phyloP scores from a whole-genome alignment of 495 filamentous ascomycete species.

The Penicillium ucsense region DNA sequence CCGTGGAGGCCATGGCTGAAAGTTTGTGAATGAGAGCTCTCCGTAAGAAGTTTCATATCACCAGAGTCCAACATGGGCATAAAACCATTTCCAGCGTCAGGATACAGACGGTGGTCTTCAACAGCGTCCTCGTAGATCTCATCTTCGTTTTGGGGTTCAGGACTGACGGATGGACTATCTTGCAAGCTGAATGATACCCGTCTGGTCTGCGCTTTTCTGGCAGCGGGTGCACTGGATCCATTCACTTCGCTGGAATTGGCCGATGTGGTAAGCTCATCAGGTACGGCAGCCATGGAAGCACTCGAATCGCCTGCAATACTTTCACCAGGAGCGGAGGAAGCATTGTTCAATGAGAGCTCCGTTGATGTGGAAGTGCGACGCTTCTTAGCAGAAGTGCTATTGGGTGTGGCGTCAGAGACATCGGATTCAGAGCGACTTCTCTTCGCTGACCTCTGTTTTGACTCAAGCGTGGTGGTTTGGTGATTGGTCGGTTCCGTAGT shows the following conservation, averaged over 20 bases:
- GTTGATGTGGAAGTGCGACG: conserved; percentile 3
- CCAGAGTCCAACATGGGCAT: conserved; percentile 19
- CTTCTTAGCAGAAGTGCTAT: not conserved
- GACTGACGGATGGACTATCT: too few relatives aligned
- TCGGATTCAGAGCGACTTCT: not conserved
- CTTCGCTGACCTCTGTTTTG: not conserved
- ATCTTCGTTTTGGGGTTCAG: conserved; percentile 1
- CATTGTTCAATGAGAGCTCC: not conserved
- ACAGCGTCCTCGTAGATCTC: conserved; percentile 28
- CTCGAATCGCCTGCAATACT: too few relatives aligned
- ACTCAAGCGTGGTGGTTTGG: not conserved
- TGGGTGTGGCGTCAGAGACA: not conserved
- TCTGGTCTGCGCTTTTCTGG: too few relatives aligned
- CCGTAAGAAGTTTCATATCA: conserved; percentile 35
- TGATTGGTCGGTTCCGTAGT: too few relatives aligned
- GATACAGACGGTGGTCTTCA: conserved; percentile 51
- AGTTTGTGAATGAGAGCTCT: conserved; percentile 30
- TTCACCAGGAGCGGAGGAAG: not conserved
- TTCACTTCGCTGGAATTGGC: too few relatives aligned
- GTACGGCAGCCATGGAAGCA: too few relatives aligned
- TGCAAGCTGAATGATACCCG: too few relatives aligned
- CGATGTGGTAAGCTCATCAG: too few relatives aligned
- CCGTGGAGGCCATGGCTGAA: conserved; percentile 35
- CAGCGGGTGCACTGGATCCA: too few relatives aligned
- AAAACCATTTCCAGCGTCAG: conserved; percentile 50